These are phyloP conservation scores for Solanum chiquidenum DNA, from an alignment of 257 asterid genomes.

Conservation along the genomic window DNA sequence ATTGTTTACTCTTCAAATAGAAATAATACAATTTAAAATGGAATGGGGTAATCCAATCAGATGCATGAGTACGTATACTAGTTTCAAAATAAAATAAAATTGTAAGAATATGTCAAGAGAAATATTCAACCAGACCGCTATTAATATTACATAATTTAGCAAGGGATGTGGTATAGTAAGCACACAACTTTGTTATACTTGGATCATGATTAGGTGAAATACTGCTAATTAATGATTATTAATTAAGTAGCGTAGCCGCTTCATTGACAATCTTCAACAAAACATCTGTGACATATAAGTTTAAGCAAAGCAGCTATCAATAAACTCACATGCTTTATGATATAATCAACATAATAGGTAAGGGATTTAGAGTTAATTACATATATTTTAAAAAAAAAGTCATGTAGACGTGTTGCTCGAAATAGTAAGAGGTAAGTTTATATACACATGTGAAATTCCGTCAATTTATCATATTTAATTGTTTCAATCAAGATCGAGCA, in stretches of 20 bases:
- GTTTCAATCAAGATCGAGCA: neutral
- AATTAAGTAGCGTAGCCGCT: neutral
- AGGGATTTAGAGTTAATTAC: neutral
- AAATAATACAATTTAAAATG: neutral
- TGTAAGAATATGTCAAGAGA: neutral
- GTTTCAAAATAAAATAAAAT: fast-evolving
- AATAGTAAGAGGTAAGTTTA: neutral
- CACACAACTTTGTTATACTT: neutral
- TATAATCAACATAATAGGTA: neutral
- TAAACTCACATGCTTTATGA: neutral
- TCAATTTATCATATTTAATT: neutral
- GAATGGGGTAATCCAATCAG: neutral
- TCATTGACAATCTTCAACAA: neutral
- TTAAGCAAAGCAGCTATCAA: neutral
- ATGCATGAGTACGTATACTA: too few species aligned
- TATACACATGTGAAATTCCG: neutral
- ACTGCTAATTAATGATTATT: neutral
- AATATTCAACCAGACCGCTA: neutral
- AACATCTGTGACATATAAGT: neutral
- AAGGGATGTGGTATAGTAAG: neutral
- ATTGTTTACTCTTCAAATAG: neutral
- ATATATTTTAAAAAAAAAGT: too few species aligned
- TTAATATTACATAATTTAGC: neutral
- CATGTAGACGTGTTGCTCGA: too few species aligned
- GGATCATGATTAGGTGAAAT: neutral